These are phyloP conservation scores for Aspergillus sp. DNA, from an alignment of 2,329 filamentous ascomycete species.

Conservation along the genomic window DNA sequence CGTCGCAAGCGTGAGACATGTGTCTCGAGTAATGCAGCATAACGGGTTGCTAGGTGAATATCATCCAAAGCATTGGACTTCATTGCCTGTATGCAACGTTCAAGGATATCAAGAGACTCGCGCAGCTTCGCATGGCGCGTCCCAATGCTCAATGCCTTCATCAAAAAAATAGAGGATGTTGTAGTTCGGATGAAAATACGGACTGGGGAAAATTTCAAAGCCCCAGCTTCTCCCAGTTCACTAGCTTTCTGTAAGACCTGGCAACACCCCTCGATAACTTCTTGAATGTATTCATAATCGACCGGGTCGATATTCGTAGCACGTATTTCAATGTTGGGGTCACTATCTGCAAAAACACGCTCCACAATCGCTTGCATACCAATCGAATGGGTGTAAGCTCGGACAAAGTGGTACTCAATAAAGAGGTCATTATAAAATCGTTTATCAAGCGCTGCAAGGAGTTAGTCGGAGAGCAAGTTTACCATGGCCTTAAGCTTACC, in stretches of 20 bases:
- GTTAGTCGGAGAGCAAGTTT: neutral
- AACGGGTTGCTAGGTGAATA: conserved; percentile 53
- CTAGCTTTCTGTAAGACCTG: conserved; percentile 53
- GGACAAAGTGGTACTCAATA: conserved; percentile 54
- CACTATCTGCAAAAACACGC: conserved; percentile 44
- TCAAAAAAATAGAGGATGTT: conserved; percentile 56
- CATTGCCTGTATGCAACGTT: conserved; percentile 50
- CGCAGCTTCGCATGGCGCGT: conserved; percentile 51
- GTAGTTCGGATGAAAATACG: conserved; percentile 56
- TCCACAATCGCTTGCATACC: conserved; percentile 60
- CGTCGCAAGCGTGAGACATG: conserved; percentile 44
- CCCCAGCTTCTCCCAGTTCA: conserved; percentile 47
- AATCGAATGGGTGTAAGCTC: conserved; percentile 46
- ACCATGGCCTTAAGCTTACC: conserved; percentile 13
- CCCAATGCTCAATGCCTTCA: conserved; percentile 52
- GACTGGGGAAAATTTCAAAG: conserved; percentile 54
- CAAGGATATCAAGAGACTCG: conserved; percentile 50
- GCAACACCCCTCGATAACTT: conserved; percentile 56
- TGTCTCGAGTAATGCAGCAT: conserved; percentile 51
- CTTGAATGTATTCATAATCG: conserved; percentile 57
- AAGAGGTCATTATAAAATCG: conserved; percentile 51
- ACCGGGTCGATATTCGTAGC: conserved; percentile 48
- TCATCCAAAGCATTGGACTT: conserved; percentile 52
- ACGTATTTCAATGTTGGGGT: conserved; percentile 36
- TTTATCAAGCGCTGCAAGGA: conserved; percentile 26